These are phyloP conservation scores for Trichoderma arundinaceum DNA, from an alignment of 2,329 filamentous ascomycete genomes.

Conservation along the genomic window DNA sequence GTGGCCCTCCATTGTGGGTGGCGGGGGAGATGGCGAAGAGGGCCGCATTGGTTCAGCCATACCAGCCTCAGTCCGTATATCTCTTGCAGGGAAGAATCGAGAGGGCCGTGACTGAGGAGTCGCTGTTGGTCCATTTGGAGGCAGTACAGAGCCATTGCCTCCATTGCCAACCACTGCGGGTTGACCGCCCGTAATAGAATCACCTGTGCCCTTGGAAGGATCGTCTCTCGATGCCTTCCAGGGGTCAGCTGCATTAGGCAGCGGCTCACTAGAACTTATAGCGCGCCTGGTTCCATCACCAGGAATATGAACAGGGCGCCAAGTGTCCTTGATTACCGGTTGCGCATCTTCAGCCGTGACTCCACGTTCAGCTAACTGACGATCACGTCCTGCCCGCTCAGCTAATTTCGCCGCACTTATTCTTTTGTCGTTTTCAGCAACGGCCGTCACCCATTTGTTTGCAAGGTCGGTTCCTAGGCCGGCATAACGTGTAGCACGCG, in stretches of 20 bases:
- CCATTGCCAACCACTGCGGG: constrained; percentile 41
- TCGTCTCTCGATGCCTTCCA: constrained; percentile 45
- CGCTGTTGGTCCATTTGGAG: constrained; percentile 40
- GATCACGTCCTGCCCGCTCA: constrained; percentile 51
- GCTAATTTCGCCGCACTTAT: constrained; percentile 48
- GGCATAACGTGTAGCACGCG: constrained; percentile 40
- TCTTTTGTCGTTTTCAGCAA: constrained; percentile 55
- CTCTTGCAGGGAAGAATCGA: constrained; percentile 65
- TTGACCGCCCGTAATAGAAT: constrained; percentile 35
- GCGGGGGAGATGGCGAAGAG: constrained; percentile 71
- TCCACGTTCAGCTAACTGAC: constrained; percentile 53
- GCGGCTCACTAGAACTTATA: constrained; percentile 38
- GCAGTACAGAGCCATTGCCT: constrained; percentile 38
- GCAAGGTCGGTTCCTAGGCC: constrained; percentile 43
- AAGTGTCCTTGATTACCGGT: constrained; percentile 59
- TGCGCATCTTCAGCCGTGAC: constrained; percentile 53
- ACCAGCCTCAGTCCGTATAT: constrained; percentile 51
- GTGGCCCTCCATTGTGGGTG: constrained; percentile 71
- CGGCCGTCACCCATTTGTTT: constrained; percentile 51
- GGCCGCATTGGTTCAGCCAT: constrained; percentile 50
- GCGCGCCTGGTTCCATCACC: constrained; percentile 46
- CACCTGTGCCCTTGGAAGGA: constrained; percentile 35
- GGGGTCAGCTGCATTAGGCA: constrained; percentile 39
- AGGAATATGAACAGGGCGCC: constrained; percentile 53
- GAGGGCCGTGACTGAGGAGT: constrained; percentile 59